These are phyloP conservation scores for Apiospora aurea DNA, from an alignment of 2,329 filamentous ascomycete genomes.

Conservation along the genomic window DNA sequence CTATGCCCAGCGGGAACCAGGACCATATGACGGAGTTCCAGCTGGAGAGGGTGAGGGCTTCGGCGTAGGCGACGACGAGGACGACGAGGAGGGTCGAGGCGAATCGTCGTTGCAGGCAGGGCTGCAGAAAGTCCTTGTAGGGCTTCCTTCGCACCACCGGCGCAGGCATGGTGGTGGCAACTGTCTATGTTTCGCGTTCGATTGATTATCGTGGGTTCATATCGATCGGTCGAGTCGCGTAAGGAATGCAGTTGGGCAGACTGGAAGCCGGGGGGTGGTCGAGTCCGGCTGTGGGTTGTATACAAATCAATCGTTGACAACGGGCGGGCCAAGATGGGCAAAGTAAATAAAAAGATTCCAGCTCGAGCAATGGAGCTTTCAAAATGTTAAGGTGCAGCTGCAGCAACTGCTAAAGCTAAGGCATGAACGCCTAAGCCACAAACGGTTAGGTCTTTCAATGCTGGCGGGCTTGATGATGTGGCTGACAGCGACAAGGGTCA, in stretches of 20 bases:
- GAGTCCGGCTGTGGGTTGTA: conserved; percentile 3
- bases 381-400: conserved; percentile 22
- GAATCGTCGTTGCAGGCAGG: conserved; percentile 86
- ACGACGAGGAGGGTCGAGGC: conserved; percentile 76
- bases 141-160: conserved; percentile 62
- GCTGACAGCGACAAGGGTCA: background rate
- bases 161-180: conserved; percentile 15
- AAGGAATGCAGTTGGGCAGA: conserved; percentile 4
- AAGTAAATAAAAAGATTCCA: conserved; percentile 25
- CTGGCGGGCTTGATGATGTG: background rate
- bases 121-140: conserved; percentile 92
- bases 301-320: background rate
- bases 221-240: conserved; percentile 7
- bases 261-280: background rate
- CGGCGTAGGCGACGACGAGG: conserved; percentile 74
- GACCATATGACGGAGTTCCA: conserved; percentile 81
- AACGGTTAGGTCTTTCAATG: background rate
- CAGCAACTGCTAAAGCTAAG: conserved; percentile 21
- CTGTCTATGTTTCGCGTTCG: background rate
- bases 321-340: conserved; percentile 5
- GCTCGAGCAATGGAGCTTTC: conserved; percentile 11
- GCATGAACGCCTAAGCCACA: conserved; percentile 2
- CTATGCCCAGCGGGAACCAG: conserved; percentile 82
- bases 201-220: conserved; percentile 9
- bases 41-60: conserved; percentile 73